Percentiles rank a stretch among this genome's conserved stretches.
phyloP scores from a whole-genome alignment of 805 yeast genomes.

The Komagataella ulmi region DNA sequence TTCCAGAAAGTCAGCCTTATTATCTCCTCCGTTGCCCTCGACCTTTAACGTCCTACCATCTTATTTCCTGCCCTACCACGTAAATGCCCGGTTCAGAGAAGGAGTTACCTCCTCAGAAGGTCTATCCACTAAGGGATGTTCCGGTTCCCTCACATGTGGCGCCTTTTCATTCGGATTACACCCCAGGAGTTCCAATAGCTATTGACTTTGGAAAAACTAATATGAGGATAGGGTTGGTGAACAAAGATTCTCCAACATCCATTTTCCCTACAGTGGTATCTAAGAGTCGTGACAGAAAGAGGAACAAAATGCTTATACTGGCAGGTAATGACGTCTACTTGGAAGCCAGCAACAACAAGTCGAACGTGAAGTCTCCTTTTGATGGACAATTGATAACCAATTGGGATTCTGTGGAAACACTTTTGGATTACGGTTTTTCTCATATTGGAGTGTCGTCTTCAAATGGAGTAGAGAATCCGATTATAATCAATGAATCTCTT shows the following conservation, averaged over 20 bases:
- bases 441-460: conserved; percentile 54
- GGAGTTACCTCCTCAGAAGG: conserved; percentile 26
- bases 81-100: conserved; percentile 3
- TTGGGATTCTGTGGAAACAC: conserved; percentile 82
- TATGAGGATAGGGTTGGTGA: conserved; percentile 47
- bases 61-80: neutral
- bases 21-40: neutral
- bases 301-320: conserved; percentile 46
- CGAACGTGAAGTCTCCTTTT: conserved; percentile 65
- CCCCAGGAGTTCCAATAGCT: conserved; percentile 60
- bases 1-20: neutral
- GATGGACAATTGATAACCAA: conserved; percentile 82
- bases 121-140: conserved; percentile 28
- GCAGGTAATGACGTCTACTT: conserved; percentile 74
- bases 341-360: conserved; percentile 48
- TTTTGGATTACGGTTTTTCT: conserved; percentile 72
- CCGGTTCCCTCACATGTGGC: conserved; percentile 24
- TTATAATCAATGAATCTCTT: conserved; percentile 67
- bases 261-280: conserved; percentile 60
- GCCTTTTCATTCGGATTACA: conserved; percentile 35
- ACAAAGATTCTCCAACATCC: conserved; percentile 32
- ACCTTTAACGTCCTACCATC: neutral
- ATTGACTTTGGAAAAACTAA: conserved; percentile 70
- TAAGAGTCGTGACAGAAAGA: conserved; percentile 65
- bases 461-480: conserved; percentile 58